A percentile compares a stretch with the other conserved stretches of the same genome.
These are phyloP conservation scores for Micractinium conductrix DNA, from an alignment of 139 green algal species.

Conservation along the genomic window DNA sequence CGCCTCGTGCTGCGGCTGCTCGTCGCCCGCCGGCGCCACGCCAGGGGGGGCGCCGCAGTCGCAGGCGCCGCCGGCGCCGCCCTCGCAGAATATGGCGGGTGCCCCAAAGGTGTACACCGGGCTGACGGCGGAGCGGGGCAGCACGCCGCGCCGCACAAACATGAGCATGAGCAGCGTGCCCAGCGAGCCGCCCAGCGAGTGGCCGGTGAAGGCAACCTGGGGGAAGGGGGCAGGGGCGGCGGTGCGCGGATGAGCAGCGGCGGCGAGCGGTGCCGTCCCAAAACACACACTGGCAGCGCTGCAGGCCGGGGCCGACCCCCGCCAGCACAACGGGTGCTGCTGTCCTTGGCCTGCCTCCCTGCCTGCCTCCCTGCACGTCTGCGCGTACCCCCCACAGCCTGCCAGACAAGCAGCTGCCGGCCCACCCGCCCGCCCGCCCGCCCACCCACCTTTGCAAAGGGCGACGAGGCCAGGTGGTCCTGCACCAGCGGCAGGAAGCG, in stretches of 20 bases:
- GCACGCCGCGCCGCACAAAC: conserved; percentile 77
- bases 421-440: too few species aligned
- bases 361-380: too few species aligned
- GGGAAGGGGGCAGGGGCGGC: neutral
- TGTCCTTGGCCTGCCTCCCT: too few species aligned
- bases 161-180: conserved; percentile 91
- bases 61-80: conserved; percentile 19
- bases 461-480: conserved; percentile 79
- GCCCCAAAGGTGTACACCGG: conserved; percentile 94
- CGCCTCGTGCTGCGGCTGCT: neutral
- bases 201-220: conserved; percentile 82
- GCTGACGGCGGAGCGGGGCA: conserved; percentile 61
- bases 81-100: conserved; percentile 89
- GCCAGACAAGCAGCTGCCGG: too few species aligned
- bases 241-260: too few species aligned
- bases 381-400: too few species aligned
- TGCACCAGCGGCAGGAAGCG: conserved; percentile 89
- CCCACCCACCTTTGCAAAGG: conserved; percentile 58
- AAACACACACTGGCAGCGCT: too few species aligned
- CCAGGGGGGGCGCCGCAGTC: conserved; percentile 10
- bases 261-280: too few species aligned
- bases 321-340: too few species aligned
- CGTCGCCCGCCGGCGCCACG: too few species aligned
- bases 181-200: conserved; percentile 94
- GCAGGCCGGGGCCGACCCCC: too few species aligned